Percentiles rank a stretch among this genome's conserved stretches.
These are phyloP conservation scores for Hypoxylon sp. DNA, from an alignment of 2,329 filamentous ascomycete species.

Conservation along the genomic window DNA sequence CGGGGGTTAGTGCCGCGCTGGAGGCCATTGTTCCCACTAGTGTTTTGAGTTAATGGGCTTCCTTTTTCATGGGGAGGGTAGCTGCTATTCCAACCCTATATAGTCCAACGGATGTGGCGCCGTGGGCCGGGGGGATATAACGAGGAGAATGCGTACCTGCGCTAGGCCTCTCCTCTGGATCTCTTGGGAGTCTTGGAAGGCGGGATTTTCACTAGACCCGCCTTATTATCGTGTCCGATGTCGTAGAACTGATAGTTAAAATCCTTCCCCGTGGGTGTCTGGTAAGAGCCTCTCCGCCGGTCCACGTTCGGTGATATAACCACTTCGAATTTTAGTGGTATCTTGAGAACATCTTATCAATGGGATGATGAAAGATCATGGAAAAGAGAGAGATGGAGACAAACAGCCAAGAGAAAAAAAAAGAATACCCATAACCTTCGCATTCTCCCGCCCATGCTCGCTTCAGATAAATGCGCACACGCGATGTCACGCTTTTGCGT, in stretches of 20 bases:
- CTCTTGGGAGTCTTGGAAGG: no score
- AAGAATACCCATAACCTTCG: background rate
- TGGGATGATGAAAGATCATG: conserved; percentile 6
- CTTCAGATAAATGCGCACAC: conserved; percentile 14
- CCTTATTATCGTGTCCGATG: no score
- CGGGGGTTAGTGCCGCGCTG: conserved; percentile 36
- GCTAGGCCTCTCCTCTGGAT: no score
- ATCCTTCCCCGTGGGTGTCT: no score
- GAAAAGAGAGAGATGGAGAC: conserved; percentile 4
- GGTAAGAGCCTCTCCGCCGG: conserved; percentile 5
- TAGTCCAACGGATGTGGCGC: background rate
- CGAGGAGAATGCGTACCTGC: no score
- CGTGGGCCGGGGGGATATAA: no score
- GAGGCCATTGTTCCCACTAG: conserved; percentile 32
- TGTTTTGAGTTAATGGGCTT: conserved; percentile 1
- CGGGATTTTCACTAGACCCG: no score
- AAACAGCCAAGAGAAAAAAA: conserved; percentile 2
- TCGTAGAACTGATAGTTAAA: no score
- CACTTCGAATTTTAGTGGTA: conserved; percentile 9
- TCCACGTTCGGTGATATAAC: conserved; percentile 1
- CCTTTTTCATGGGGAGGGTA: background rate
- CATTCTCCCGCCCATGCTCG: conserved; percentile 16
- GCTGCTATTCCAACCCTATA: background rate
- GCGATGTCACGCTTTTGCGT: conserved; percentile 28
- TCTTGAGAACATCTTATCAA: conserved; percentile 15